Conservation (phyloP, 352 stramenopile genomes). For the Phytophthora hybrid region DNA sequence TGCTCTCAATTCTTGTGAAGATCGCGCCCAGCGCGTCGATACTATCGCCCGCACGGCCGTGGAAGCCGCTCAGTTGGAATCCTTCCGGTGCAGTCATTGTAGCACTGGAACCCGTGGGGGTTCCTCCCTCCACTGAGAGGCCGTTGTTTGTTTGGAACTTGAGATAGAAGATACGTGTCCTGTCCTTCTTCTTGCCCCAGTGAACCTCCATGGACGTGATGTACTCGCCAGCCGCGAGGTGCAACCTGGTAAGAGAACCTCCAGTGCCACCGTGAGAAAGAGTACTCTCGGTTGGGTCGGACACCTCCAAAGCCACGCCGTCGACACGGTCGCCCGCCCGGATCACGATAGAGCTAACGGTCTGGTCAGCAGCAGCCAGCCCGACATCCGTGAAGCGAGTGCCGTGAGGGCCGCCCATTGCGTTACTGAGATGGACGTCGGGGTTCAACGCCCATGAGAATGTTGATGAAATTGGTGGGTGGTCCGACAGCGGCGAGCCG, state of each 20-base stretch:
- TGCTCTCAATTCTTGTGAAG: constrained; percentile 14
- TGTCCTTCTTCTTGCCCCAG: constrained; percentile 39
- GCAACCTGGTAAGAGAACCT: constrained; percentile 34
- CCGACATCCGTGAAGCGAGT: constrained; percentile 40
- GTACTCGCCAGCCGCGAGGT: constrained; percentile 48
- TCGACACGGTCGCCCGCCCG: constrained; percentile 40
- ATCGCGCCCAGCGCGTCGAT: constrained; percentile 48
- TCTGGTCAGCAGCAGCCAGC: constrained; percentile 22
- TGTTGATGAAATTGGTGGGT: constrained; percentile 43
- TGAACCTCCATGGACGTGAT: constrained; percentile 53
- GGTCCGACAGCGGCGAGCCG: constrained; percentile 46
- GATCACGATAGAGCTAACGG: constrained; percentile 42
- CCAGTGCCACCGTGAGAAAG: constrained; percentile 47
- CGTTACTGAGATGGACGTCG: constrained; percentile 39
- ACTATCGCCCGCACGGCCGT: constrained; percentile 45
- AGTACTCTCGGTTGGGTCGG: constrained; percentile 27
- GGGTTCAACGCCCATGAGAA: constrained; percentile 47
- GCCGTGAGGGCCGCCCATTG: constrained; percentile 45
- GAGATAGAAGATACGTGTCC: constrained; percentile 53
- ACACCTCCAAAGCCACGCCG: constrained; percentile 39
- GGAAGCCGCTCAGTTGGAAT: constrained; percentile 57
- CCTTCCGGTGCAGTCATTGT: constrained; percentile 45
- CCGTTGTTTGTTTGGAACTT: constrained; percentile 44
- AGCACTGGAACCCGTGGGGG: constrained; percentile 38
- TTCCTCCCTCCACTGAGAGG: constrained; percentile 30